Percentiles rank a stretch among this genome's conserved stretches.
Conservation (phyloP, 2,329 filamentous ascomycete species). For the Claviceps arundinis region DNA sequence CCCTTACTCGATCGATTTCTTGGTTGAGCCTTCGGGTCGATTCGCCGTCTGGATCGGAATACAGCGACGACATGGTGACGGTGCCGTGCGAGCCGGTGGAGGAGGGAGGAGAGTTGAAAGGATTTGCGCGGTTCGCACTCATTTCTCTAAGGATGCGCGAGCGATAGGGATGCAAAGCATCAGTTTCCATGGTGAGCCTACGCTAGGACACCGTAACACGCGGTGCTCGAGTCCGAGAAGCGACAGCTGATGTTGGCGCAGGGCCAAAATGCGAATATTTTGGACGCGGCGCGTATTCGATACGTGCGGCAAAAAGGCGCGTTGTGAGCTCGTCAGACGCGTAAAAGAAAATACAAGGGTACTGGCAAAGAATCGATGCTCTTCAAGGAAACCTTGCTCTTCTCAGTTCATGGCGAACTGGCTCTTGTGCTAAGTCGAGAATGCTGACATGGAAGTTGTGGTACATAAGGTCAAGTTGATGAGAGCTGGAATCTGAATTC, state of each 20-base stretch:
- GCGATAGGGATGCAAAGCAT: slow-evolving; percentile 28
- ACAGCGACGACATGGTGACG: slow-evolving; percentile 39
- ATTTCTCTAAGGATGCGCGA: slow-evolving; percentile 38
- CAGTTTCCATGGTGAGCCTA: slow-evolving; percentile 26
- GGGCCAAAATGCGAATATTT: neutral
- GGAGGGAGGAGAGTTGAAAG: slow-evolving; percentile 44
- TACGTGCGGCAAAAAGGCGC: neutral
- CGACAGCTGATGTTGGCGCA: slow-evolving; percentile 9
- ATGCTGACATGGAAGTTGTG: neutral
- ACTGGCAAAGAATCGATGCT: slow-evolving; percentile 5
- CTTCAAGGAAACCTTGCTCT: neutral
- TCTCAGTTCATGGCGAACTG: neutral
- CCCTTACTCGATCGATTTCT: slow-evolving; percentile 31
- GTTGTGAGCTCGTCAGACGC: neutral
- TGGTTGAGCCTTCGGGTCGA: slow-evolving; percentile 38
- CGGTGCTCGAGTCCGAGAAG: slow-evolving; percentile 12
- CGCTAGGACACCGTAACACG: slow-evolving; percentile 9
- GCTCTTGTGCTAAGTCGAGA: neutral
- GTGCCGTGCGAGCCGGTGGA: slow-evolving; percentile 45
- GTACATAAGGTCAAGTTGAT: too few relatives aligned
- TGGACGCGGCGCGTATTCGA: neutral
- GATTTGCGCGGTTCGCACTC: slow-evolving; percentile 39
- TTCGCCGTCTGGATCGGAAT: slow-evolving; percentile 39
- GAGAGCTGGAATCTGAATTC: too few relatives aligned
- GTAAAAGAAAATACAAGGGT: slow-evolving; percentile 1